Evolutionary conservation across 306 rosid genomes (phyloP).

Genomic region (Arachis hypogaea): DNA sequence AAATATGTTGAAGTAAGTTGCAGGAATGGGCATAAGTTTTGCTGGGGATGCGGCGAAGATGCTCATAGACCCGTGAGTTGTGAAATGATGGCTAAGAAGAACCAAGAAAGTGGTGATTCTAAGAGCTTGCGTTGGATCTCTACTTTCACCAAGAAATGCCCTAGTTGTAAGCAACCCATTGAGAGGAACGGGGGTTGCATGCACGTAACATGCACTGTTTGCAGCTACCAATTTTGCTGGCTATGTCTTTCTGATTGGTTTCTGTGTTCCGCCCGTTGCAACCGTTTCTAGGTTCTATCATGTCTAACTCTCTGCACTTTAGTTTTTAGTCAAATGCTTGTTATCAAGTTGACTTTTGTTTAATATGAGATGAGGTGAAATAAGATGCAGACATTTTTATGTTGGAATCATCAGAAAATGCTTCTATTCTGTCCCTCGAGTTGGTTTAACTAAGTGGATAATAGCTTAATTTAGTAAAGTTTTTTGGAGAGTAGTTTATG

Average conservation of each 20-base stretch:
- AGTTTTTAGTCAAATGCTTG: too few species aligned
- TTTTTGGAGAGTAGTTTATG: too few species aligned
- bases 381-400: too few species aligned
- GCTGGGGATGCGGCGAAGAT: slow-evolving; percentile 37
- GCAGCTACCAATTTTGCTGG: slow-evolving; percentile 38
- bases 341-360: too few species aligned
- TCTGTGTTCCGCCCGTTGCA: not conserved
- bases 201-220: slow-evolving; percentile 19
- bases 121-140: slow-evolving; percentile 23
- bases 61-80: slow-evolving; percentile 41
- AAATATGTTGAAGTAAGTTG: slow-evolving; percentile 26
- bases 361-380: too few species aligned
- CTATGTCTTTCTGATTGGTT: slow-evolving; percentile 14
- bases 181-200: slow-evolving; percentile 17
- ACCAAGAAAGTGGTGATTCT: not conserved
- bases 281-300: too few species aligned
- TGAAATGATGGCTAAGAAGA: not conserved
- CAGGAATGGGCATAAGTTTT: slow-evolving; percentile 16
- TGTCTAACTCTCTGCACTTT: too few species aligned
- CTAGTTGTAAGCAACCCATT: slow-evolving; percentile 18
- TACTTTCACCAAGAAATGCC: slow-evolving; percentile 29
- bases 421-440: too few species aligned
- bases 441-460: too few species aligned
- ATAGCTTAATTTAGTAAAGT: too few species aligned
- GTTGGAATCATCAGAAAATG: too few species aligned